Evolutionary conservation across 257 asterid genomes (phyloP).

Genomic region (Eucommia ulmoides): DNA sequence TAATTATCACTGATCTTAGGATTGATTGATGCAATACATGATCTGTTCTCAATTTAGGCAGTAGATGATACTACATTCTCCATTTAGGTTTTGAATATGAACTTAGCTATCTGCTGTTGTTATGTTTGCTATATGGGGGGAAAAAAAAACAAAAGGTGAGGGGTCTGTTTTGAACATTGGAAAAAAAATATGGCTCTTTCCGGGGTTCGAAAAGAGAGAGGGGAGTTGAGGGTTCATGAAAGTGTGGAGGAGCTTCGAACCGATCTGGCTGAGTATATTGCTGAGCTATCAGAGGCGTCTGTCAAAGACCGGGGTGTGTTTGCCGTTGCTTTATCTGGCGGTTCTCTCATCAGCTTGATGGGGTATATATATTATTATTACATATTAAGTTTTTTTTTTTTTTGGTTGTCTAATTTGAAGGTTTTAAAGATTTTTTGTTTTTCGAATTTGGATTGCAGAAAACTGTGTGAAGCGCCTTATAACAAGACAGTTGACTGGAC

Average conservation of each 20-base stretch:
- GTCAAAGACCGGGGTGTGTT: slow-evolving; percentile 82
- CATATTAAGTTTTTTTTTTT: slow-evolving; percentile 8
- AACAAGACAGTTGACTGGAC: slow-evolving; percentile 94
- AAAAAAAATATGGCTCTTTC: slow-evolving; percentile 54
- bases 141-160: too few species aligned
- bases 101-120: too few species aligned
- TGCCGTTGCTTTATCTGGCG: slow-evolving; percentile 85
- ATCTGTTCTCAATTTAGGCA: too few species aligned
- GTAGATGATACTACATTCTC: too few species aligned
- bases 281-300: slow-evolving; percentile 76
- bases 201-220: slow-evolving; percentile 40
- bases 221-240: slow-evolving; percentile 57
- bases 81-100: too few species aligned
- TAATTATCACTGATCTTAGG: too few species aligned
- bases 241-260: slow-evolving; percentile 53
- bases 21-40: too few species aligned
- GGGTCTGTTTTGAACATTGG: too few species aligned
- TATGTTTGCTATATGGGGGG: too few species aligned
- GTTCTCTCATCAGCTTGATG: slow-evolving; percentile 69
- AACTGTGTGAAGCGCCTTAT: slow-evolving; percentile 83
- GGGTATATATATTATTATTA: too few species aligned
- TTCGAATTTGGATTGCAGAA: slow-evolving; percentile 34
- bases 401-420: background rate
- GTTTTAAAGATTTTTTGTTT: background rate
- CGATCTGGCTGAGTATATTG: slow-evolving; percentile 78